Percentiles rank a stretch among this genome's conserved stretches.
Conservation (phyloP, 345 rosid genomes). For the Citrus trifoliata region DNA sequence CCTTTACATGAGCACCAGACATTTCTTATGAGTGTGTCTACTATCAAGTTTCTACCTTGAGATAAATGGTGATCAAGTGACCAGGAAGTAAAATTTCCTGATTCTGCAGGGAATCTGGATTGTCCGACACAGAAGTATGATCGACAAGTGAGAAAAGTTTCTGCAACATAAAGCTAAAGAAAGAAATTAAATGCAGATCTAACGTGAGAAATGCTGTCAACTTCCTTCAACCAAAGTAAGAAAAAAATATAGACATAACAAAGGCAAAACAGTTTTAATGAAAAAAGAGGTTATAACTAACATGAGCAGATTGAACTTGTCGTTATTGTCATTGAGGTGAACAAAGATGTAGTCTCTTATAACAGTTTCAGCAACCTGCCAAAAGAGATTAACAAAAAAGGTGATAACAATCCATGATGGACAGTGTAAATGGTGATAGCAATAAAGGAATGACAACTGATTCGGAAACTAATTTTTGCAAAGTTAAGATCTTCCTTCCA, state of each 20-base stretch:
- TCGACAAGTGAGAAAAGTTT: constrained; percentile 93
- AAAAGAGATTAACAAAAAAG: constrained; percentile 1
- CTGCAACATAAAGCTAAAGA: constrained; percentile 82
- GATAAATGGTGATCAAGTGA: constrained; percentile 79
- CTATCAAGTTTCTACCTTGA: constrained; percentile 54
- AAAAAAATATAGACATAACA: background rate
- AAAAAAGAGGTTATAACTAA: constrained; percentile 29
- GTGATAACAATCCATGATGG: constrained; percentile 3
- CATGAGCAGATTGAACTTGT: constrained; percentile 95
- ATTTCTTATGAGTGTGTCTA: background rate
- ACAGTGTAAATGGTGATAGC: background rate
- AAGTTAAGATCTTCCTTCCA: background rate
- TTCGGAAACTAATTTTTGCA: background rate
- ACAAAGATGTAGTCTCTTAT: constrained; percentile 68
- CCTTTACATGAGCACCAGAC: background rate
- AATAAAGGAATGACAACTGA: background rate
- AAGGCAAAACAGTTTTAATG: background rate
- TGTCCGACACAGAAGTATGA: constrained; percentile 84
- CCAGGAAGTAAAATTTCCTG: constrained; percentile 96
- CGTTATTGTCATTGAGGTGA: constrained; percentile 75
- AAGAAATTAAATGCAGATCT: constrained; percentile 20
- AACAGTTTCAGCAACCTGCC: constrained; percentile 78
- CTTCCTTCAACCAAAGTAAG: constrained; percentile 1
- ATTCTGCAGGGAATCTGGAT: constrained; percentile 92
- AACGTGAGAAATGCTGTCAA: background rate